A percentile compares a stretch with the other conserved stretches of the same genome.
phyloP scores from a whole-genome alignment of 805 yeast species.

The Yarrowia porcina region DNA sequence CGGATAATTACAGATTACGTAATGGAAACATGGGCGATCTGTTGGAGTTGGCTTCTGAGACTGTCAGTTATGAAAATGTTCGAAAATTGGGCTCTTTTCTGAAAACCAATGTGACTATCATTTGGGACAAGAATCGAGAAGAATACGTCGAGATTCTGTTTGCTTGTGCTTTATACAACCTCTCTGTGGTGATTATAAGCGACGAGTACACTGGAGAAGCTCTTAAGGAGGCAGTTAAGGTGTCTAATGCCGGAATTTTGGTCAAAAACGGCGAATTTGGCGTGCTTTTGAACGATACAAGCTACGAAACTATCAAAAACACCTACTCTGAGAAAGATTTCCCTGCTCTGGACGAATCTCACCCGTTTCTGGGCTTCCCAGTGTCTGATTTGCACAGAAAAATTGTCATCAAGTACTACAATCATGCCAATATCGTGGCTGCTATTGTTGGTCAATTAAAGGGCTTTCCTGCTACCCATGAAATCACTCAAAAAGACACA shows the following conservation, averaged over 20 bases:
- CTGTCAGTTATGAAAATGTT: neutral
- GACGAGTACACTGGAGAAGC: conserved; percentile 18
- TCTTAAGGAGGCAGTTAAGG: neutral
- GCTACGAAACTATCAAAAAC: neutral
- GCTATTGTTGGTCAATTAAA: conserved; percentile 41
- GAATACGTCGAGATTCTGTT: conserved; percentile 24
- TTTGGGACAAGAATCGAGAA: conserved; percentile 30
- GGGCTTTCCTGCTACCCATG: conserved; percentile 36
- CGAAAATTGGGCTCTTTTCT: conserved; percentile 5
- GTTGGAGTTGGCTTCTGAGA: conserved; percentile 46
- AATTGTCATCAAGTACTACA: conserved; percentile 23
- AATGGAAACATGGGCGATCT: conserved; percentile 74
- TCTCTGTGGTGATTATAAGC: conserved; percentile 8
- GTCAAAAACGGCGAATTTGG: neutral
- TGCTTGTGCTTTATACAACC: conserved; percentile 21
- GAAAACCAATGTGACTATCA: conserved; percentile 35
- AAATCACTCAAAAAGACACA: conserved; percentile 35
- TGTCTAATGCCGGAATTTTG: neutral
- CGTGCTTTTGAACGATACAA: neutral
- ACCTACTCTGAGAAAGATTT: conserved; percentile 3
- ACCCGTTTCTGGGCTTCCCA: conserved; percentile 25
- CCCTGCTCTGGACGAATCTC: conserved; percentile 2
- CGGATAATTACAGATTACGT: conserved; percentile 43
- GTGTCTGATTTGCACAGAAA: conserved; percentile 12
- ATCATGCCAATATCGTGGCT: conserved; percentile 35